Evolutionary conservation across 2,329 filamentous ascomycete genomes (phyloP).

Genomic region (Elsinoe arachidis): DNA sequence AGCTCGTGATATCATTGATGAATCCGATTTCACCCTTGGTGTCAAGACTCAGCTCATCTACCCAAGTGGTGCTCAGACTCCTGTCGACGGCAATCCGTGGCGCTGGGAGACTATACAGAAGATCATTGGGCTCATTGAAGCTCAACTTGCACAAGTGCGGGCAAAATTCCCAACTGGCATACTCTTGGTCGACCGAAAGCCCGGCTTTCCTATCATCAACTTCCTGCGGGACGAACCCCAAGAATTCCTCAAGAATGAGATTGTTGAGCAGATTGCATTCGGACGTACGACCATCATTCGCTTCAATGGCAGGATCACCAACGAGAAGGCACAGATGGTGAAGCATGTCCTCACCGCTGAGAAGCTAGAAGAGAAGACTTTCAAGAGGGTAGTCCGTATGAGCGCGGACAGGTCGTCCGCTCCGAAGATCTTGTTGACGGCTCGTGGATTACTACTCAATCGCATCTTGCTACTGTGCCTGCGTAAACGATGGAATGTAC

Average conservation of each 20-base stretch:
- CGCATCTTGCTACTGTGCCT: conserved; percentile 51
- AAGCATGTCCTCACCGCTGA: neutral
- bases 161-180: conserved; percentile 38
- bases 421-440: conserved; percentile 38
- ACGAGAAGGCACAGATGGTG: conserved; percentile 15
- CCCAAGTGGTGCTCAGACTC: conserved; percentile 33
- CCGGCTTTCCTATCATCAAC: conserved; percentile 47
- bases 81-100: conserved; percentile 33
- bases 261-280: conserved; percentile 28
- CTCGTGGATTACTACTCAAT: conserved; percentile 56
- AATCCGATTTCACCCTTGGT: conserved; percentile 43
- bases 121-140: conserved; percentile 27
- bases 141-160: conserved; percentile 29
- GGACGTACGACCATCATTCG: conserved; percentile 18
- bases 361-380: neutral
- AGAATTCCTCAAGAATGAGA: conserved; percentile 21
- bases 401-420: neutral
- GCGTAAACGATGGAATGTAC: conserved; percentile 58
- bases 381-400: neutral
- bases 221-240: conserved; percentile 41
- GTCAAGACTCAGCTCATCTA: conserved; percentile 37
- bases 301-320: neutral
- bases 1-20: conserved; percentile 56
- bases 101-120: conserved; percentile 33
- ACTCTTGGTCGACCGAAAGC: conserved; percentile 39